Evolutionary conservation across 2,329 filamentous ascomycete species (phyloP), one percentile per base, ranked within the genome.

Genomic region (Monosporascus sp.): DNA sequence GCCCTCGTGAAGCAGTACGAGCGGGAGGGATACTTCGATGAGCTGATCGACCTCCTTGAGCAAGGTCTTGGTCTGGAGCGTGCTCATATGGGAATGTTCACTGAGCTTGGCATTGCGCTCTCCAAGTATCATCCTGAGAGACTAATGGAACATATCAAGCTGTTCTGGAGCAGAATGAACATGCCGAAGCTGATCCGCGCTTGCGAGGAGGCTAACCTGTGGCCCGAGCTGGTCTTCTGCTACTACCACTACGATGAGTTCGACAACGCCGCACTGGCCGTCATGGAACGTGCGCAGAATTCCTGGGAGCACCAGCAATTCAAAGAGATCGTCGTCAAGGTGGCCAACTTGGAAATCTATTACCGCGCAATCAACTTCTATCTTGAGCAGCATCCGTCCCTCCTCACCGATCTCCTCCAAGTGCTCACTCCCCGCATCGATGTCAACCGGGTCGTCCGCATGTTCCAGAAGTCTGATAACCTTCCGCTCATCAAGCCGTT

Each of bases 231-330:
- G 58, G 91, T 99, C 51, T 99, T 99, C 84, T 82, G 96, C 63
- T 97, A 97, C 79, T 91, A 90, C 70, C 94, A 99, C 74, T 97
- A 97, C 67, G 95, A 99, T 61, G 95, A 99, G 70, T 97, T 88
- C 73, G 95, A 99, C 74, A 97, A 99, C 67, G 94, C 94, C 45
- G 91, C 92, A 48, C 81, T 99, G 52, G 91, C 94, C 19, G 96
- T 99, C 78, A 99, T 99, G 84, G 94, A 99, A 78, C 90, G 91
- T 63, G 89, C 94, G 14, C 87, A 95, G 61, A 95, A 97, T 78
- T 92, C 94, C 1, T 99, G 94, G 94, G 95, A 99, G 72, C 94
- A 99, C 75, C 91, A 97, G 71, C 94, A 95, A 48, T 99, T 99
- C 86, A 99, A 99, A 81, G 95, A 99, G 69, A 97, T 96, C 50